Evolutionary conservation across 2,329 filamentous ascomycete species (phyloP).

Genomic region (Trichophyton mentagrophytes): DNA sequence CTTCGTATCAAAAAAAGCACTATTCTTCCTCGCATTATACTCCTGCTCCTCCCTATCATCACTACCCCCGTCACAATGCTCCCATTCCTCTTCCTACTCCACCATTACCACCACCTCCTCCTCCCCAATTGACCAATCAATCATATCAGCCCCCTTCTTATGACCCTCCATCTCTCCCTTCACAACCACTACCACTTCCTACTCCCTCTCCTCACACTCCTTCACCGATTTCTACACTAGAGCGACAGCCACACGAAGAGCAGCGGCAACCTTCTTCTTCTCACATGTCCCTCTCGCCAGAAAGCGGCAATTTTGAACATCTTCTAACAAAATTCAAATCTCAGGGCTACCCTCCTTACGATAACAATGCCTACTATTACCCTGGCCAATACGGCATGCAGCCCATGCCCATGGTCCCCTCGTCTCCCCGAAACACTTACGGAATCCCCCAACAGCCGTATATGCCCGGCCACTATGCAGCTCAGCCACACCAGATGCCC

Average conservation of each 20-base stretch:
- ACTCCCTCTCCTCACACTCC: constrained; percentile 8
- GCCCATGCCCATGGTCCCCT: constrained; percentile 25
- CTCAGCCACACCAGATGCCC: constrained; percentile 35
- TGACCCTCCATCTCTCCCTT: constrained; percentile 5
- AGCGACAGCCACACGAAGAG: not conserved
- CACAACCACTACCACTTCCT: not conserved
- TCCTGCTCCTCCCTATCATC: constrained; percentile 14
- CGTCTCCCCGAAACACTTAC: constrained; percentile 36
- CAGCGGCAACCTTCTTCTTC: constrained; percentile 2
- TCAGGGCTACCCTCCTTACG: constrained; percentile 47
- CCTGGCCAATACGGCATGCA: constrained; percentile 28
- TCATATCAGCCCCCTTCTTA: not conserved
- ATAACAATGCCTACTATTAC: constrained; percentile 34
- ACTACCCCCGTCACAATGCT: constrained; percentile 12
- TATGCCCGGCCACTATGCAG: constrained; percentile 42
- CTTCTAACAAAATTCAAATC: constrained; percentile 54
- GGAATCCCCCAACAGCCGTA: constrained; percentile 39
- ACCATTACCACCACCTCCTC: constrained; percentile 11
- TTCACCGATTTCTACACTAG: constrained; percentile 10
- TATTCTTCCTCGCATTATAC: constrained; percentile 6
- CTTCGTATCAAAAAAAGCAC: constrained; percentile 24
- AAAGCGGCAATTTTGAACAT: constrained; percentile 57
- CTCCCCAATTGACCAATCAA: constrained; percentile 7
- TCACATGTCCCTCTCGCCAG: constrained; percentile 52
- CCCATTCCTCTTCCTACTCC: constrained; percentile 4